Base-by-base conservation (phyloP, 2,329 filamentous ascomycete genomes). In the Fusarium sp. region DNA sequence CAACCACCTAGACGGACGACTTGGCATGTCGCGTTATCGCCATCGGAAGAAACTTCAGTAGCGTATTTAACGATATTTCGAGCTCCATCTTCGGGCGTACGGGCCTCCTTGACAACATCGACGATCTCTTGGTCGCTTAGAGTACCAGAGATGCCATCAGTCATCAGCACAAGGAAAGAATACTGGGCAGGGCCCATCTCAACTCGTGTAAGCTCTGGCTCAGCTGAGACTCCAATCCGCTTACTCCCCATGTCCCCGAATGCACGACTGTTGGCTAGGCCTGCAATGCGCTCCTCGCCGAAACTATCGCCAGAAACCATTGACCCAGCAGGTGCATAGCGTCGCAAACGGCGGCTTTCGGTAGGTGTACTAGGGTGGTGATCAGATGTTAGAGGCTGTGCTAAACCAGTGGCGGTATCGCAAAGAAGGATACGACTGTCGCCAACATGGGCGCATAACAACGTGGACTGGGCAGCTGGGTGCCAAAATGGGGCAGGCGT, bases 401-500 rank as follows among this genome's bases (percentile, higher is more conserved):
- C 92, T 50, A 91, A 87, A 12, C 96, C 96, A 2, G 94, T 96
- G 20, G 89, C 88, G 0, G 96, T 98, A 62, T 95, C 92, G 84
- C 95, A 98, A 38, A 99, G 90, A 6, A 99, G 86, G 69, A 98
- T 92, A 59, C 96, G 91, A 3, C 95, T 98, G 81, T 99, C 96
- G 69, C 96, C 96, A 5, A 98, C 95, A 80, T 99, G 96, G 0
- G 94, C 95, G 12, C 95, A 92, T 22, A 98, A 84, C 41, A 99
- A 84, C 2, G 95, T 97, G 0, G 93, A 94, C 8, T 94, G 92
- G 1, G 94, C 93, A 8, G 91, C 90, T 0, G 96, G 96, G 78
- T 98, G 94, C 96, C 96, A 99, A 83, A 97, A 99, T 0, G 96
- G 96, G 0, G 93, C 93, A 0, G 95, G 92, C 0, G 94, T 97